Conservation (phyloP, 495 filamentous ascomycete genomes). For the Choiromyces venosus region DNA sequence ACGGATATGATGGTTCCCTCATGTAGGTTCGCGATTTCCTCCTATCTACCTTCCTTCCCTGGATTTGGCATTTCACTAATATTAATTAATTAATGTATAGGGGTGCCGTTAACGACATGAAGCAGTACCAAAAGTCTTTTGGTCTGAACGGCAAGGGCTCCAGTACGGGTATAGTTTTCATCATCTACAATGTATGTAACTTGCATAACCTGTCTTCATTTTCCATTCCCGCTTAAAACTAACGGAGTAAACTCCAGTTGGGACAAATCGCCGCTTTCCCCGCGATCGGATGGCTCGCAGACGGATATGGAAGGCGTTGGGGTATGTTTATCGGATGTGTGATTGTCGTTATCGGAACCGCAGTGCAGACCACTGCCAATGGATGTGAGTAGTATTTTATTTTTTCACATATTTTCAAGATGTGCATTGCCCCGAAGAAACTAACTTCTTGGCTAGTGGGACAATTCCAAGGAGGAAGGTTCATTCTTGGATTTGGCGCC, state of each 20-base stretch:
- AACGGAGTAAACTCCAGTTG: conserved; percentile 30
- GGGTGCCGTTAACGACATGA: conserved; percentile 49
- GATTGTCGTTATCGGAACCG: conserved; percentile 57
- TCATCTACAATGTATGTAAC: conserved; percentile 53
- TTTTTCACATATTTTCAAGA: not conserved
- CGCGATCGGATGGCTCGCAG: conserved; percentile 57
- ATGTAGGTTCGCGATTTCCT: conserved; percentile 13
- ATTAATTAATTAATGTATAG: conserved; percentile 29
- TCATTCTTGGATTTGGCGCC: conserved; percentile 54
- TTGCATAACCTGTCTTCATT: conserved; percentile 26
- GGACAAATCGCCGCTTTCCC: conserved; percentile 56
- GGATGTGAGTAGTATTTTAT: conserved; percentile 42
- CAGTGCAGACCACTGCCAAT: conserved; percentile 52
- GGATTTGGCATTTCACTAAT: not conserved
- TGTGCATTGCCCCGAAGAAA: not conserved
- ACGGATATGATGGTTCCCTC: conserved; percentile 51
- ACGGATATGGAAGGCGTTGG: conserved; percentile 56
- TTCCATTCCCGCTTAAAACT: conserved; percentile 46
- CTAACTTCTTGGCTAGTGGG: conserved; percentile 13
- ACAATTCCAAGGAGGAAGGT: conserved; percentile 34
- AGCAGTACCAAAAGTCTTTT: conserved; percentile 43
- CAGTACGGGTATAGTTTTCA: conserved; percentile 51
- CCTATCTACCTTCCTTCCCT: not conserved
- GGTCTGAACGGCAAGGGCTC: conserved; percentile 34
- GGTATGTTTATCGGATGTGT: conserved; percentile 58